These are phyloP conservation scores for Suillus clintonianus DNA, from an alignment of 768 basidiomycete genomes.

Conservation along the genomic window DNA sequence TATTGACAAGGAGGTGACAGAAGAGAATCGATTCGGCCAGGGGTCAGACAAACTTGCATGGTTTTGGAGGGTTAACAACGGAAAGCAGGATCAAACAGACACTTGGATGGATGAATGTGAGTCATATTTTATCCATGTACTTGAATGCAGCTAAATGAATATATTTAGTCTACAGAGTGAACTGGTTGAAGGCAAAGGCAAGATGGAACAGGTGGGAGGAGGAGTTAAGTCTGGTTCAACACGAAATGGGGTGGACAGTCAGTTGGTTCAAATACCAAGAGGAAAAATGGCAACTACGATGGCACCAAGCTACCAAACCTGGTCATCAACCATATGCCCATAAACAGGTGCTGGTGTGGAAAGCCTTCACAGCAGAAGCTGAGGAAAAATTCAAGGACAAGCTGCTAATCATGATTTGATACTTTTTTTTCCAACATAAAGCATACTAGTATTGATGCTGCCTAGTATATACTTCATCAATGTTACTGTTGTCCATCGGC, in stretches of 20 bases:
- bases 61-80: neutral
- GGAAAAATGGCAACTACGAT: neutral
- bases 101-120: constrained; percentile 10
- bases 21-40: constrained; percentile 10
- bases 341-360: constrained; percentile 1
- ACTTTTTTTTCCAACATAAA: no score
- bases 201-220: constrained; percentile 18
- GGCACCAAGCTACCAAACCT: neutral
- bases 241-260: constrained; percentile 22
- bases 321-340: constrained; percentile 2
- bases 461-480: no score
- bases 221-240: constrained; percentile 13
- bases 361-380: neutral
- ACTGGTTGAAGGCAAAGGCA: constrained; percentile 18
- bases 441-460: no score
- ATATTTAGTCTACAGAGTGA: constrained; percentile 5
- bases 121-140: neutral
- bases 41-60: constrained; percentile 4
- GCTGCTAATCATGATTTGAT: no score
- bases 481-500: no score
- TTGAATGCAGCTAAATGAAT: no score
- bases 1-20: constrained; percentile 10
- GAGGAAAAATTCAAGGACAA: constrained; percentile 1
- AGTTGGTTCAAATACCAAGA: constrained; percentile 10
- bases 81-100: neutral